A percentile compares a stretch with the other conserved stretches of the same genome.
phyloP scores from a whole-genome alignment of 345 rosid species.

The Eucalyptus tenuipes region DNA sequence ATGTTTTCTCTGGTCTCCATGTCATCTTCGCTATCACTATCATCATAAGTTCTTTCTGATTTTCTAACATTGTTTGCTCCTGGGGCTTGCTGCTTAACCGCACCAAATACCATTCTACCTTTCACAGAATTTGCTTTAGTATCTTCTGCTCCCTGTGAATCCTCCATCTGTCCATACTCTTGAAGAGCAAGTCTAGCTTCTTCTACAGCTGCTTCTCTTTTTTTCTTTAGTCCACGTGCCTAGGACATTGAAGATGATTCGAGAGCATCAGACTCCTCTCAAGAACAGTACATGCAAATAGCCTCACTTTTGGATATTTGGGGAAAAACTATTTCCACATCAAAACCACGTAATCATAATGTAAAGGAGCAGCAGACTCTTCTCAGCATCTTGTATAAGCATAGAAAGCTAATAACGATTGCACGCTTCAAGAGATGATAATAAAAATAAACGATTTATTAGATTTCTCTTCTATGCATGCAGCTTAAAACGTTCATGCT shows the following conservation, averaged over 20 bases:
- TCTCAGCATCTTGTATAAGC: neutral
- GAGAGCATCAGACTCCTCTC: neutral
- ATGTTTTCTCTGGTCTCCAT: constrained; percentile 22
- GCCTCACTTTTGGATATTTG: neutral
- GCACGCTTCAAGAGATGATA: neutral
- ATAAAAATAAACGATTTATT: neutral
- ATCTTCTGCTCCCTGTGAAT: constrained; percentile 24
- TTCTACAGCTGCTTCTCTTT: constrained; percentile 52
- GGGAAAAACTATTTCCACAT: neutral
- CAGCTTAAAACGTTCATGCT: neutral
- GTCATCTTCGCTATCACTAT: constrained; percentile 61
- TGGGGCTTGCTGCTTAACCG: constrained; percentile 28
- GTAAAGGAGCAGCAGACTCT: neutral
- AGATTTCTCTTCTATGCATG: neutral
- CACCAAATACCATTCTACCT: constrained; percentile 85
- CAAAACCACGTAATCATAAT: neutral
- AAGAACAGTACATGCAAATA: neutral
- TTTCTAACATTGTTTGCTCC: constrained; percentile 13
- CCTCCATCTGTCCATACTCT: constrained; percentile 64
- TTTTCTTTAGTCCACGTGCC: constrained; percentile 72
- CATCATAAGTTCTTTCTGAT: constrained; percentile 31
- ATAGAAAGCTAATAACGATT: neutral
- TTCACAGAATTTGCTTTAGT: constrained; percentile 9
- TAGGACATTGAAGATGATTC: constrained; percentile 8
- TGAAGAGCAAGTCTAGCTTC: constrained; percentile 73